Percentiles rank a stretch among this genome's conserved stretches.
Evolutionary conservation across 768 basidiomycete species (phyloP).

Genomic region (Naematelia encephala): DNA sequence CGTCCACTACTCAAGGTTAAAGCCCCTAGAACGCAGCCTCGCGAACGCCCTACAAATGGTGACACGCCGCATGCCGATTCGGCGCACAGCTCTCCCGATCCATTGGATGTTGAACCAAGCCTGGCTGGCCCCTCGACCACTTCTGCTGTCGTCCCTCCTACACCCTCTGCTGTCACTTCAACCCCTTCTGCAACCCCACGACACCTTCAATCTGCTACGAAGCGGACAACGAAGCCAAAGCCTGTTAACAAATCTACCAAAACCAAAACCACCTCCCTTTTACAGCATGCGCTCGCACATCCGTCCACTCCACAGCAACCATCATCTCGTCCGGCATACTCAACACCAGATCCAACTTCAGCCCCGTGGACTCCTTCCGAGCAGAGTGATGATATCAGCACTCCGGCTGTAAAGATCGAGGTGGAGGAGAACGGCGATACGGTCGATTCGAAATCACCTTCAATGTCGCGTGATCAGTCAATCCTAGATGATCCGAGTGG

Average conservation of each 20-base stretch:
- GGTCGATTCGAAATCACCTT: not conserved
- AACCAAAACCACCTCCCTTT: not conserved
- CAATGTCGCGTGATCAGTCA: not conserved
- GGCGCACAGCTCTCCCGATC: not conserved
- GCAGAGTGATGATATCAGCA: not conserved
- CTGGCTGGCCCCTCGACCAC: too few relatives aligned
- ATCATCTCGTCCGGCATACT: not conserved
- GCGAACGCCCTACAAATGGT: not conserved
- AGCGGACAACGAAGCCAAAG: not conserved
- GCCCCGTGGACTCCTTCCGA: not conserved
- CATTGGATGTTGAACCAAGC: too few relatives aligned
- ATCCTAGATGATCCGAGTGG: not conserved
- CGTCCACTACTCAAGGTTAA: slow-evolving; percentile 1
- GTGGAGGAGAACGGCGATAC: not conserved
- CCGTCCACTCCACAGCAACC: not conserved
- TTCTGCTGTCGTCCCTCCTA: not conserved
- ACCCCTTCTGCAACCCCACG: not conserved
- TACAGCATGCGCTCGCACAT: not conserved
- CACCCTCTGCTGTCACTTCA: not conserved
- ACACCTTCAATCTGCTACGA: not conserved
- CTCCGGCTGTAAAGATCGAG: not conserved
- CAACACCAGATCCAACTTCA: not conserved
- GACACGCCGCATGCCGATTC: not conserved
- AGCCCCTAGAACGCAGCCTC: not conserved
- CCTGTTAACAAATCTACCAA: not conserved